Evolutionary conservation across 1,284 basidiomycete species (phyloP).

Genomic region (Moesziomyces antarcticus): DNA sequence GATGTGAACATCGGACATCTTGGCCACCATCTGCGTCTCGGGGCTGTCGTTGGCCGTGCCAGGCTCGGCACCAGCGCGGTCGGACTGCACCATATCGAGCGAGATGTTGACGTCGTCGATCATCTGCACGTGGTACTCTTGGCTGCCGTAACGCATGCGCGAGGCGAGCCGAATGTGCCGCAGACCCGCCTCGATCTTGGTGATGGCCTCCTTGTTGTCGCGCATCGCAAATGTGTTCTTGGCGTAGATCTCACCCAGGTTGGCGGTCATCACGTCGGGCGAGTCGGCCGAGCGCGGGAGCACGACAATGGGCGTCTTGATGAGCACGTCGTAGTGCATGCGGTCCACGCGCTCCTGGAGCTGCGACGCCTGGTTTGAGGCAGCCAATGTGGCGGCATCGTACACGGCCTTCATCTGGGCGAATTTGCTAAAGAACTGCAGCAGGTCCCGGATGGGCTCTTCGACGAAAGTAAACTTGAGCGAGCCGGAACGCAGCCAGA

Average conservation of each 20-base stretch:
- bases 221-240: slow-evolving; percentile 77
- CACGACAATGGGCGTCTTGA: slow-evolving; percentile 92
- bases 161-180: slow-evolving; percentile 80
- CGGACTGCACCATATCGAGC: slow-evolving; percentile 76
- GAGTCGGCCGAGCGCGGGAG: slow-evolving; percentile 82
- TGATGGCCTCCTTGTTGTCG: slow-evolving; percentile 61
- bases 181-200: slow-evolving; percentile 79
- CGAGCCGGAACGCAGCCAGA: slow-evolving; percentile 88
- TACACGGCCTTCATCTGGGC: slow-evolving; percentile 83
- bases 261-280: slow-evolving; percentile 79
- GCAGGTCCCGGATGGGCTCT: slow-evolving; percentile 84
- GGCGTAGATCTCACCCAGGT: slow-evolving; percentile 89
- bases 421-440: slow-evolving; percentile 85
- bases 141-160: slow-evolving; percentile 46
- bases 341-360: slow-evolving; percentile 72
- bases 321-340: slow-evolving; percentile 89
- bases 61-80: slow-evolving; percentile 19
- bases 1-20: slow-evolving; percentile 89
- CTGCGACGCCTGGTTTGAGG: slow-evolving; percentile 84
- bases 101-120: slow-evolving; percentile 89
- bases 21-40: slow-evolving; percentile 72
- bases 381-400: slow-evolving; percentile 92
- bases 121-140: slow-evolving; percentile 74
- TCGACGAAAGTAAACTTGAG: slow-evolving; percentile 90
- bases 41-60: slow-evolving; percentile 66